Evolutionary conservation across 1,284 basidiomycete species (phyloP), one percentile per base, ranked within the genome.

Genomic region (Porodaedalea pini): DNA sequence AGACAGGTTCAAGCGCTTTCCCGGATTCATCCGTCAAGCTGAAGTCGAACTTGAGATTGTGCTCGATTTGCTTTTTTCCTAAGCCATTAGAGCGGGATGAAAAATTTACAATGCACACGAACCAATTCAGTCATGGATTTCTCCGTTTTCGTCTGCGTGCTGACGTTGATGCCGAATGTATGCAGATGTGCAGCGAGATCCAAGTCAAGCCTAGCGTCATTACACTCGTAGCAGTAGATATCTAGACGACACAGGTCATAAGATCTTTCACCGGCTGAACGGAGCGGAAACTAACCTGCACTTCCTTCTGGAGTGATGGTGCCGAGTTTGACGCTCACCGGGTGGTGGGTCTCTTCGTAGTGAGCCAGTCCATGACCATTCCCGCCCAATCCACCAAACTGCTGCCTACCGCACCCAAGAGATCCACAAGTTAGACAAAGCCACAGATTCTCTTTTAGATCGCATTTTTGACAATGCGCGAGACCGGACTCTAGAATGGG

Each of bases 71-170:
- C 90, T 92, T 61, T 4, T 47, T 15, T 21, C 13, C 32, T 6
- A 13, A 47, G 10, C 23, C n/a, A 29, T 47, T 7, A 29, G 25
- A 13, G 15, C 6, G n/a, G 4, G 29, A 36, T 25, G 6, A 37
- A 51, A 54, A 37, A 31, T 7, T 32, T 23, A 23, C n/a, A 19
- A 0, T 31, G 4, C 2, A 7, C 54, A 66, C 82, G 60, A 60
- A 93, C 92, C 57, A 99, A 77, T 69, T 99, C 96, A 0, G 95
- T 97, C 88, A 98, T 94, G 54, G 86, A 94, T 75, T 98, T 98
- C 69, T 98, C 94, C 0, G 95, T 99, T 75, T 99, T 99, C 25
- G 77, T 86, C 68, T 93, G 88, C 0, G 81, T 81, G 45, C 83
- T 77, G 0, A 98, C 85, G 60, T 93, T 88, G 71, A 99, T 96